These are phyloP conservation scores for Artomyces pyxidatus DNA, from an alignment of 768 basidiomycete genomes.

Conservation along the genomic window DNA sequence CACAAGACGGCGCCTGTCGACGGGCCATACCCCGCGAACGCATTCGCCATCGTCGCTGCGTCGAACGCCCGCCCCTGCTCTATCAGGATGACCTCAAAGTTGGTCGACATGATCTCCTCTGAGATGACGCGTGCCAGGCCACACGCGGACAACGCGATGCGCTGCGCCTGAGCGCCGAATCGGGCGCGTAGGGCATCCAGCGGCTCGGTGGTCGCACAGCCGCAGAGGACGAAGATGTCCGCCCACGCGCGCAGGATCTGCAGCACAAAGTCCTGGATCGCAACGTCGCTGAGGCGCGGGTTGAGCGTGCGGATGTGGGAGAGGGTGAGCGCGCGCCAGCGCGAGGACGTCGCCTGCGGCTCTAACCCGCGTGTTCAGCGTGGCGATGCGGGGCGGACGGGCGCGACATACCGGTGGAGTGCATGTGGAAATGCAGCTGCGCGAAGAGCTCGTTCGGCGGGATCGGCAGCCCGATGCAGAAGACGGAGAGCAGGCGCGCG, in stretches of 20 bases:
- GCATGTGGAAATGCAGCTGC: constrained; percentile 54
- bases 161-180: constrained; percentile 53
- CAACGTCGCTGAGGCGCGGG: constrained; percentile 56
- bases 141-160: constrained; percentile 57
- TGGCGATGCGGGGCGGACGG: constrained; percentile 6
- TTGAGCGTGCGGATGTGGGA: constrained; percentile 59
- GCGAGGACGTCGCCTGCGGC: constrained; percentile 69
- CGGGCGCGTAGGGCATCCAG: constrained; percentile 34
- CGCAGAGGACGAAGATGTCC: constrained; percentile 59
- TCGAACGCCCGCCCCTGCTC: constrained; percentile 47
- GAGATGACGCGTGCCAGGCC: constrained; percentile 54
- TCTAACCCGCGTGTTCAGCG: constrained; percentile 31
- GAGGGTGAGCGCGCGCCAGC: constrained; percentile 72
- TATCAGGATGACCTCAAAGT: constrained; percentile 60
- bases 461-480: constrained; percentile 68
- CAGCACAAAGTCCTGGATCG: constrained; percentile 64
- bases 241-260: constrained; percentile 67
- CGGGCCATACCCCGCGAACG: constrained; percentile 51
- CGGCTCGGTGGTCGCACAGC: constrained; percentile 29
- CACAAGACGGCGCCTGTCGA: constrained; percentile 41
- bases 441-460: constrained; percentile 60
- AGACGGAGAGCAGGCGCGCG: constrained; percentile 57
- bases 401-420: constrained; percentile 35
- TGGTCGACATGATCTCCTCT: constrained; percentile 73
- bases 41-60: constrained; percentile 45